These are phyloP conservation scores for Oemleria cerasiformis DNA, from an alignment of 306 rosid genomes.

Conservation along the genomic window DNA sequence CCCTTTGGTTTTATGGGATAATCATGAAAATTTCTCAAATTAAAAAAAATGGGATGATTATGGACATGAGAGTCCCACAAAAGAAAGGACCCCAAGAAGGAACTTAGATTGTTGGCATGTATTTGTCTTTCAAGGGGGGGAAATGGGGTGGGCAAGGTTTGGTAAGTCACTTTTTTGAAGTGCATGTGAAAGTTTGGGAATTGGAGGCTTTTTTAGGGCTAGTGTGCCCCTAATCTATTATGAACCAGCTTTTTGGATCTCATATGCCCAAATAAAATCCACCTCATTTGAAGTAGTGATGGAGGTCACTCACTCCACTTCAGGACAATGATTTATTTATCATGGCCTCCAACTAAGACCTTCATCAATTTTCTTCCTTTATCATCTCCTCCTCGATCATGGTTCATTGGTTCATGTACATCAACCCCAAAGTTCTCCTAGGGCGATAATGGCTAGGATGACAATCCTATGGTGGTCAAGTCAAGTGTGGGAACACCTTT, in stretches of 20 bases:
- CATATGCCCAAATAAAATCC: slow-evolving; percentile 2
- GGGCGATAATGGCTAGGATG: background rate
- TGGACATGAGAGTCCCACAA: slow-evolving; percentile 16
- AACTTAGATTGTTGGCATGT: slow-evolving; percentile 29
- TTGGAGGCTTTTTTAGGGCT: background rate
- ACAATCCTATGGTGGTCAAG: background rate
- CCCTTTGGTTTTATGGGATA: background rate
- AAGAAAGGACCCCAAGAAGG: slow-evolving; percentile 9
- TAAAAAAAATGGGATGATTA: slow-evolving; percentile 4
- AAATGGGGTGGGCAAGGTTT: slow-evolving; percentile 15
- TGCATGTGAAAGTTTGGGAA: slow-evolving; percentile 28
- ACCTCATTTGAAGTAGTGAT: slow-evolving; percentile 24
- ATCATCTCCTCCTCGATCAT: background rate
- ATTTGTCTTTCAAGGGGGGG: slow-evolving; percentile 22
- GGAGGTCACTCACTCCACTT: slow-evolving; percentile 15
- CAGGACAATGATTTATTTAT: slow-evolving; percentile 37
- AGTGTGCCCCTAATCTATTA: slow-evolving; percentile 12
- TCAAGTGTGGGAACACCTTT: background rate
- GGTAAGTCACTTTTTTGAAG: too few species aligned
- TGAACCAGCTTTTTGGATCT: background rate
- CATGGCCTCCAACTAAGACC: slow-evolving; percentile 47
- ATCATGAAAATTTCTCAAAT: background rate
- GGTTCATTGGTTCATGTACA: background rate
- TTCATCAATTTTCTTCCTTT: background rate
- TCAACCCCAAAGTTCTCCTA: background rate